Evolutionary conservation across 768 basidiomycete species (phyloP), one percentile per base, ranked within the genome.

Genomic region (Pisolithus microcarpus): DNA sequence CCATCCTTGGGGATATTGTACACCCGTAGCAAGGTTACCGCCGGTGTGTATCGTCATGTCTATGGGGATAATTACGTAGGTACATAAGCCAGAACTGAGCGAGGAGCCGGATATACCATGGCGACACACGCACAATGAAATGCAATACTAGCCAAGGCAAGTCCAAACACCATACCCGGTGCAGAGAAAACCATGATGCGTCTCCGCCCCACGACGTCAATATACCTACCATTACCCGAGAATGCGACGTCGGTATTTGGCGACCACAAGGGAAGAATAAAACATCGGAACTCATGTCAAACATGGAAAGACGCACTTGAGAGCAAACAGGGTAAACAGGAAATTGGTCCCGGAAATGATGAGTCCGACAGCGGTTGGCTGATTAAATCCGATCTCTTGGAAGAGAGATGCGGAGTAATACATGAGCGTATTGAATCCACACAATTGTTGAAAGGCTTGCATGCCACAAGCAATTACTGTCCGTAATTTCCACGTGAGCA

Each of bases 361-460:
- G 28, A 89, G 76, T 0, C 87, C 87, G 26, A 89, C 85, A 0
- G 86, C 86, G 3, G 86, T 88, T 0, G 89, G 84, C 60, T 91
- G 84, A 61, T 85, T 71, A 68, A 91, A 91, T 0, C 89, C 89
- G 45, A 91, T 85, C 55, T 81, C 75, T 56, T 84, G 78, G 72
- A 91, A 91, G 11, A 91, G 74, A 0, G 87, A 87, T 4, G 87
- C 84, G 19, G 84, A 84, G 61, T 84, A 83, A 59, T 77, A 80
- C 78, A 82, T 81, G 52, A 89, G 75, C 0, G 88, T 87, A 59
- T 91, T 90, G 73, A 89, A 90, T 2, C 89, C 89, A 54, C 82
- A 90, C 0, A 91, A 73, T 61, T 91, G 89, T 61, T 92, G 89
- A 66, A 82, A 84, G 0, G 84, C 87, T 69, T 91, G 88, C 66